A percentile compares a stretch with the other conserved stretches of the same genome.
Conservation (phyloP, 2,329 filamentous ascomycete species). For the Ophiocordyceps sinensis region DNA sequence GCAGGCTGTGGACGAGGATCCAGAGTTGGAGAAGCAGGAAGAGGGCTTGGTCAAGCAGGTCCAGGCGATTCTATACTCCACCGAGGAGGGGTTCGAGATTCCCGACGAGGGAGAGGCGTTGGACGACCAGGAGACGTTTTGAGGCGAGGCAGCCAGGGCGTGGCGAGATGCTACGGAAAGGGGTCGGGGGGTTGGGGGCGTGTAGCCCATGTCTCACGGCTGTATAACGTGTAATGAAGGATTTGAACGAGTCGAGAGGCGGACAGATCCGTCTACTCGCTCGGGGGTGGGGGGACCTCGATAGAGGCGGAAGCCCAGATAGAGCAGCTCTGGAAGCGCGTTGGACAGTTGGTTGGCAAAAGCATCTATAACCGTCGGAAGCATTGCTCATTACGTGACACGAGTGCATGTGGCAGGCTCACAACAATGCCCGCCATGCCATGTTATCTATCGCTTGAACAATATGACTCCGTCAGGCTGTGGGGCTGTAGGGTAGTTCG, state of each 20-base stretch:
- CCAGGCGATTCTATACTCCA: conserved; percentile 92
- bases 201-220: not conserved
- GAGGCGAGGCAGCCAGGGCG: conserved; percentile 6
- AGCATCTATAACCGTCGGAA: too few species aligned
- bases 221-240: conserved; percentile 2
- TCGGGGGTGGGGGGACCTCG: not conserved
- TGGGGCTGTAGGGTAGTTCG: too few species aligned
- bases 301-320: not conserved
- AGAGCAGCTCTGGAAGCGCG: not conserved
- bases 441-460: too few species aligned
- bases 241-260: conserved; percentile 1
- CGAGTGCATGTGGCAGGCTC: too few species aligned
- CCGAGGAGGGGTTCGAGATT: conserved; percentile 86
- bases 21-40: conserved; percentile 87
- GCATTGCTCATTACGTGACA: too few species aligned
- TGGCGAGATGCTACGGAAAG: not conserved
- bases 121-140: conserved; percentile 73
- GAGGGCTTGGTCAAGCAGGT: conserved; percentile 88
- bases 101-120: conserved; percentile 59
- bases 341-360: not conserved
- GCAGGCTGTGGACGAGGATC: conserved; percentile 81
- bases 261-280: not conserved
- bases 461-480: too few species aligned
- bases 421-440: too few species aligned
- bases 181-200: not conserved